Base-by-base conservation (phyloP, 1,284 basidiomycete genomes). In the Cronartium quercuum region DNA sequence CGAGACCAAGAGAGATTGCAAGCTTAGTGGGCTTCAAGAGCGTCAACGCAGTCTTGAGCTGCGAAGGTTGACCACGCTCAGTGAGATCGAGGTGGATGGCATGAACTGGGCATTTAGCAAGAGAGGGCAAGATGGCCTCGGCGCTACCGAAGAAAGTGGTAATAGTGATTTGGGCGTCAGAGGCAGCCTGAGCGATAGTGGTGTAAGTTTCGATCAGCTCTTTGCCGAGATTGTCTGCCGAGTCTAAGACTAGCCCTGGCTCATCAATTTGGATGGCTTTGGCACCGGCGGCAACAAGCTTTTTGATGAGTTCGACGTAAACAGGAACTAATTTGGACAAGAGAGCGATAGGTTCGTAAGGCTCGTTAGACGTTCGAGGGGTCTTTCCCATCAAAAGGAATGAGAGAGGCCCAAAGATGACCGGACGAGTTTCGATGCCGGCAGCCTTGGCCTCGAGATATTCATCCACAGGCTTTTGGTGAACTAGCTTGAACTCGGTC, bases 241-340 rank as follows among this genome's bases (percentile, higher is more conserved):
- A 85, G 85, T 99, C 96, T 79, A 95, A 88, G 77, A 96, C 93
- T 79, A 99, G 91, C 81, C 96, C 85, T 76, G 95, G 96, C 85
- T 99, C 96, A 81, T 99, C 96, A 78, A 98, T 86, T 86, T 99
- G 96, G 77, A 99, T 94, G 84, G 88, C 91, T 80, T 92, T 89
- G 76, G 89, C 94, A 81, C 96, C 96, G 78, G 92, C 94, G 75
- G 88, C 86, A 86, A 94, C 94, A 82, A 99, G 88, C 82, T 96
- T 91, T 76, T 88, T 84, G 77, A 99, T 86, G 82, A 98, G 88
- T 83, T 94, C 89, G 83, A 88, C 90, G 87, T 98, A 98, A 82
- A 97, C 84, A 78, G 93, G 92, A 77, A 96, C 86, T 80, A 99
- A 88, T 83, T 94, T 92, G 79, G 90, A 84, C 78, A 98, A 89